Percentiles rank a stretch among this genome's conserved stretches.
Evolutionary conservation across 495 filamentous ascomycete genomes (phyloP).

Genomic region (Copromyces sp.): DNA sequence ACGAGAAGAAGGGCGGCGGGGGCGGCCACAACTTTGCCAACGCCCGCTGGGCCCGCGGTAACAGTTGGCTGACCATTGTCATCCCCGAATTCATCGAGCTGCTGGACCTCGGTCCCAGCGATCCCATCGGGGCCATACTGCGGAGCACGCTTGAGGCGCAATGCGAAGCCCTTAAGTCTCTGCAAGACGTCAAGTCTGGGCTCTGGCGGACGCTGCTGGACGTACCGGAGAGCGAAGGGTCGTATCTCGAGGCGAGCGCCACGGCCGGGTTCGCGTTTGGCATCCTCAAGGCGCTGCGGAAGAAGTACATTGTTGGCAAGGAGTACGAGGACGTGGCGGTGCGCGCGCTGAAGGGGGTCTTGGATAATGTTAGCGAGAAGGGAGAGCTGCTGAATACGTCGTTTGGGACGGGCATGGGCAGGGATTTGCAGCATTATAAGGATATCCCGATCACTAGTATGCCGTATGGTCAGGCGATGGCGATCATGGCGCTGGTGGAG

Average conservation of each 20-base stretch:
- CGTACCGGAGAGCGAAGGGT: slow-evolving; percentile 41
- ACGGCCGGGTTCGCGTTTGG: slow-evolving; percentile 70
- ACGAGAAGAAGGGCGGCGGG: slow-evolving; percentile 11
- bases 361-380: slow-evolving; percentile 46
- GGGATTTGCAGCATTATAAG: slow-evolving; percentile 56
- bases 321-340: slow-evolving; percentile 39
- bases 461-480: slow-evolving; percentile 74
- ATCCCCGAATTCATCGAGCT: slow-evolving; percentile 65
- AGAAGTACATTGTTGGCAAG: slow-evolving; percentile 47
- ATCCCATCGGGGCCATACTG: slow-evolving; percentile 52
- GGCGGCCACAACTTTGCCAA: slow-evolving; percentile 53
- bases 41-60: slow-evolving; percentile 58
- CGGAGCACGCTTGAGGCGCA: slow-evolving; percentile 53
- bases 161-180: slow-evolving; percentile 43
- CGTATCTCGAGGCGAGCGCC: slow-evolving; percentile 60
- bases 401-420: slow-evolving; percentile 66
- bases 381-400: slow-evolving; percentile 61
- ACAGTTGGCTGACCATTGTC: slow-evolving; percentile 61
- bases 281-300: slow-evolving; percentile 57
- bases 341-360: slow-evolving; percentile 49
- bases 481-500: slow-evolving; percentile 60
- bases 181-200: slow-evolving; percentile 44
- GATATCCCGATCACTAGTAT: slow-evolving; percentile 59
- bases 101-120: slow-evolving; percentile 39
- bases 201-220: slow-evolving; percentile 63